phyloP scores from a whole-genome alignment of 2,329 filamentous ascomycete genomes.

The Xylariaceae sp. region DNA sequence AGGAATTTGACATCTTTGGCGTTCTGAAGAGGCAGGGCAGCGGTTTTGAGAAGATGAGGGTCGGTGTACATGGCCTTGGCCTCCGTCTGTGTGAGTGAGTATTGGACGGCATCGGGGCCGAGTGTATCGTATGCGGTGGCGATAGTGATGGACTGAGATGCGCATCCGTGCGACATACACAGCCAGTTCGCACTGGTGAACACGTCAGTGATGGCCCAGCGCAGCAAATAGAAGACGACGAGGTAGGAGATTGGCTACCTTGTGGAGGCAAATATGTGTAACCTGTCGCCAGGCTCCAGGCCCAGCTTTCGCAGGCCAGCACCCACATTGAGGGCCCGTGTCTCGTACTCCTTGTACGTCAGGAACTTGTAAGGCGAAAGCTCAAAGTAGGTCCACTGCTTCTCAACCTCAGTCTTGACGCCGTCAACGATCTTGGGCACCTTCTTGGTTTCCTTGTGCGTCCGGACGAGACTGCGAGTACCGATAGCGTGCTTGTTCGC shows the following conservation, averaged over 20 bases:
- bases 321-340: constrained; percentile 62
- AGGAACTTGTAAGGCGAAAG: constrained; percentile 70
- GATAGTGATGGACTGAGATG: constrained; percentile 82
- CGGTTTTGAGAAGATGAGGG: constrained; percentile 65
- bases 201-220: constrained; percentile 11
- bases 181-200: constrained; percentile 69
- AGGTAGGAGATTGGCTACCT: constrained; percentile 44
- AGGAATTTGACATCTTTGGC: constrained; percentile 52
- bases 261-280: constrained; percentile 83
- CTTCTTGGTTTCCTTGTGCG: constrained; percentile 82
- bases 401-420: constrained; percentile 72
- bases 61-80: constrained; percentile 84
- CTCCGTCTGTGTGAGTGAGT: constrained; percentile 77
- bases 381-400: constrained; percentile 89
- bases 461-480: constrained; percentile 66
- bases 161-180: constrained; percentile 67
- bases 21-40: constrained; percentile 51
- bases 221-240: neutral
- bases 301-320: constrained; percentile 71
- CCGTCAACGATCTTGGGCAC: constrained; percentile 84
- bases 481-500: constrained; percentile 63
- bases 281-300: constrained; percentile 57
- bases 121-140: constrained; percentile 95
- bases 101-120: constrained; percentile 75
- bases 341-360: constrained; percentile 74